Evolutionary conservation across 2,329 filamentous ascomycete genomes (phyloP), one percentile per base, ranked within the genome.

Genomic region (Diplodia corticola): DNA sequence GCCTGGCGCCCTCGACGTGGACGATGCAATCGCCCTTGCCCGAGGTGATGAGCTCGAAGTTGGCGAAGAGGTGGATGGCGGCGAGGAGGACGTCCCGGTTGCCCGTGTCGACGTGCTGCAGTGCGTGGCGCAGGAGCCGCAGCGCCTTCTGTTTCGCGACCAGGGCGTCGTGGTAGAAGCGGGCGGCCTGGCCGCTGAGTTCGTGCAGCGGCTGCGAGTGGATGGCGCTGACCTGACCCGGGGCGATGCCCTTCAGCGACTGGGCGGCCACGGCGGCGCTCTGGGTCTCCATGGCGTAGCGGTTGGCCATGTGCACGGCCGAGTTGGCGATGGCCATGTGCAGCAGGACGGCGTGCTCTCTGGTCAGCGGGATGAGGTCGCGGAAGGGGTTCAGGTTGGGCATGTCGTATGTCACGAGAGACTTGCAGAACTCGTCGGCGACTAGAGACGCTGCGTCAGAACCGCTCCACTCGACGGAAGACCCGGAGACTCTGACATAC

Each of bases 1-100:
- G 79, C 68, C 80, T 80, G n/a, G 82, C 82, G 6, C 83, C 83
- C 67, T 82, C 80, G 57, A 84, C 77, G 67, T 85, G 83, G 37
- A 81, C 78, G 69, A 79, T 83, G 82, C 83, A 85, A 37, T 82
- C 79, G 12, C 81, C 82, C 57, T 77, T 79, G 15, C 83, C 83
- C 0, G 82, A 84, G 68, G 83, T 81, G 5, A 84, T 77, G 5
- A 83, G 74, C 64, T 83, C 82, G 67, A 83, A 79, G 22, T 83
- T 79, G 65, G 83, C 80, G 66, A 84, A 80, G 5, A 84, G 74
- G 22, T 84, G 74, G 28, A 84, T 82, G 0, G 80, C 78, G 17
- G 80, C 80, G 55, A 84, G 67, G 33, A 80, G 75, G 20, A 83
- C 73, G 51, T 83, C 80, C 5, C 78, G 78, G 64, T 51, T 73